Percentiles rank a stretch among this genome's conserved stretches.
Conservation (phyloP, 164 flowering plant genomes). For the Tinospora cordifolia region DNA sequence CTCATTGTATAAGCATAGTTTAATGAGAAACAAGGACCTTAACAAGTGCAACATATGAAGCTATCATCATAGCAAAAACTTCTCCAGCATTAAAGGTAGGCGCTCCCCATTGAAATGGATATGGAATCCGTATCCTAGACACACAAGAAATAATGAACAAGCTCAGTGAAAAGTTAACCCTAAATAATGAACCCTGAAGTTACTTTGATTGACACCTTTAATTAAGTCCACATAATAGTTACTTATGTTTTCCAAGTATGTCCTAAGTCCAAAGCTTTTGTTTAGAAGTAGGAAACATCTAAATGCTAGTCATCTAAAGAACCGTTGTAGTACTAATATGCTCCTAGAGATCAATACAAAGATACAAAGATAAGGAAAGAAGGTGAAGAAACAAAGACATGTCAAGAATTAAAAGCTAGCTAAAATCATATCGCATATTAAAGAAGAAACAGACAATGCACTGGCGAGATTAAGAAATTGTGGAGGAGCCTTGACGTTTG, state of each 20-base stretch:
- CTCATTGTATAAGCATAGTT: neutral
- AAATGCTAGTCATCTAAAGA: neutral
- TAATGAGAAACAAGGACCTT: slow-evolving; percentile 41
- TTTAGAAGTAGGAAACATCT: neutral
- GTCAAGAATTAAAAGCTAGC: too few species aligned
- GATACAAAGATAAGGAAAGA: neutral
- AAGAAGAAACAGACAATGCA: too few species aligned
- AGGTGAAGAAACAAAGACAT: neutral
- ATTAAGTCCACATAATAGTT: neutral
- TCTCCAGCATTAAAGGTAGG: slow-evolving; percentile 86
- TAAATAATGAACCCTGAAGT: neutral
- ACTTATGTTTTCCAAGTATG: neutral
- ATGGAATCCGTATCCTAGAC: slow-evolving; percentile 78
- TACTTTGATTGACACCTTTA: neutral
- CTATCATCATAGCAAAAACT: slow-evolving; percentile 81
- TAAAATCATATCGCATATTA: too few species aligned
- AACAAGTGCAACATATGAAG: slow-evolving; percentile 73
- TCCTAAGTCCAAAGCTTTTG: neutral
- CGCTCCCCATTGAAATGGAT: slow-evolving; percentile 28
- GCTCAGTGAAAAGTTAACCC: neutral
- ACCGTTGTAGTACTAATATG: neutral
- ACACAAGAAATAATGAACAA: slow-evolving; percentile 9
- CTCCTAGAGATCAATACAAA: neutral
- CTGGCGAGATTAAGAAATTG: too few species aligned
- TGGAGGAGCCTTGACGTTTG: too few species aligned